These are phyloP conservation scores for Thelonectria olida DNA, from an alignment of 2,329 filamentous ascomycete species.

Conservation along the genomic window DNA sequence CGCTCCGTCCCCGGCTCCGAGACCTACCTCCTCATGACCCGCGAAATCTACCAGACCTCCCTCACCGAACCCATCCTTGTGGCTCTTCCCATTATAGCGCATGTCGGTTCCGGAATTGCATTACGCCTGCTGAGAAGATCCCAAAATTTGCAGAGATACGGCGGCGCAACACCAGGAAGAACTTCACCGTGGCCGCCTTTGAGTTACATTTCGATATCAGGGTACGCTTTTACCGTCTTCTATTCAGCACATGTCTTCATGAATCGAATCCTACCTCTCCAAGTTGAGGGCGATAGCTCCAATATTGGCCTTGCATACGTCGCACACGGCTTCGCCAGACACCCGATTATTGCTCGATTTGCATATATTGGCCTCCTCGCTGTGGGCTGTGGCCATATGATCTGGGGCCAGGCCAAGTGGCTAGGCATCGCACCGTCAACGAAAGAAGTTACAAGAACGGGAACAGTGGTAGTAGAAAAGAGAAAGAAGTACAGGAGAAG, in stretches of 20 bases:
- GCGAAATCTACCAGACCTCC: constrained; percentile 90
- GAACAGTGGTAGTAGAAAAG: constrained; percentile 56
- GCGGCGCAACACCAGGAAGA: constrained; percentile 68
- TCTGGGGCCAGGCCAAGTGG: constrained; percentile 89
- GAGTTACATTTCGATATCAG: constrained; percentile 75
- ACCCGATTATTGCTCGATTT: constrained; percentile 71
- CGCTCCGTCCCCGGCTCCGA: constrained; percentile 79
- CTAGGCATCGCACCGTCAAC: constrained; percentile 69
- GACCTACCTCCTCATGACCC: constrained; percentile 86
- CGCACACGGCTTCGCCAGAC: constrained; percentile 82
- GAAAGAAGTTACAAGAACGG: constrained; percentile 55
- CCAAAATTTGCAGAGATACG: constrained; percentile 78
- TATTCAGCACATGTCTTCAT: constrained; percentile 77
- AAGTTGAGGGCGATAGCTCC: constrained; percentile 84
- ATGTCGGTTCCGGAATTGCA: constrained; percentile 80
- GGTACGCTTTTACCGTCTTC: constrained; percentile 74
- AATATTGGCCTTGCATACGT: constrained; percentile 86
- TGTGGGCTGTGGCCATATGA: constrained; percentile 78
- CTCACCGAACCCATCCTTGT: constrained; percentile 83
- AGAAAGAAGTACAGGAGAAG: constrained; percentile 65
- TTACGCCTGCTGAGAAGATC: constrained; percentile 79
- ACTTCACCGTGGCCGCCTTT: constrained; percentile 71
- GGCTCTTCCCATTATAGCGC: constrained; percentile 75
- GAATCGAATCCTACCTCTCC: constrained; percentile 79
- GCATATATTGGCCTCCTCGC: constrained; percentile 76